These are phyloP conservation scores for Trichosanthes cucumerina DNA, from an alignment of 306 rosid species.

Conservation along the genomic window DNA sequence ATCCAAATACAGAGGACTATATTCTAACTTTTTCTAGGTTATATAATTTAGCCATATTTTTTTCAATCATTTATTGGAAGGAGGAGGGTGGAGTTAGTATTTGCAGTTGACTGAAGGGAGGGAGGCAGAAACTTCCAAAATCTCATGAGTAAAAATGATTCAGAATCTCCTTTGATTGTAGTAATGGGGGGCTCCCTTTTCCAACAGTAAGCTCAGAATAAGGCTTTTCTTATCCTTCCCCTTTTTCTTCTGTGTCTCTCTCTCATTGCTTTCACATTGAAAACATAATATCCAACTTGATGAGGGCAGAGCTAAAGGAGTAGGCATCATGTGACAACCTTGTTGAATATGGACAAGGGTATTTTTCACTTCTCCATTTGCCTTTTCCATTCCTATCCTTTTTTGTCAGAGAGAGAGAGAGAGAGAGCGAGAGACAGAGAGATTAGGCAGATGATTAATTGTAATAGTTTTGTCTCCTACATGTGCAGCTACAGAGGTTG, in stretches of 20 bases:
- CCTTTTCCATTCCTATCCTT: not conserved
- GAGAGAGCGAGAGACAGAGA: not conserved
- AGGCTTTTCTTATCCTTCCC: not conserved
- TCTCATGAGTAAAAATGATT: not conserved
- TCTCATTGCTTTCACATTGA: not conserved
- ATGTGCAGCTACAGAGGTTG: constrained; percentile 4
- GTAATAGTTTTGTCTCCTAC: constrained; percentile 5
- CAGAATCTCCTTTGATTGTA: not conserved
- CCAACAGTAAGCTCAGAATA: not conserved
- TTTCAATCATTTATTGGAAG: not conserved
- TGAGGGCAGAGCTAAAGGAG: not conserved
- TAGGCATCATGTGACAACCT: not conserved
- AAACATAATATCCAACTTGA: not conserved
- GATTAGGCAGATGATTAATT: constrained; percentile 10
- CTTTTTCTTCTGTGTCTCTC: not conserved
- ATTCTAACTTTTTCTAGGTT: too few relatives aligned
- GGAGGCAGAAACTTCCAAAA: not conserved
- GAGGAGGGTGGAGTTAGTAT: not conserved
- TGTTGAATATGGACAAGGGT: not conserved
- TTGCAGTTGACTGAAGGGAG: not conserved
- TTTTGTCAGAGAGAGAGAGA: not conserved
- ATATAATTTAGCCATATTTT: too few relatives aligned
- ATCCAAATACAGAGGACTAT: too few relatives aligned
- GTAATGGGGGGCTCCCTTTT: not conserved
- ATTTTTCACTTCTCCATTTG: not conserved